Percentiles rank a stretch among this genome's conserved stretches.
These are phyloP conservation scores for Talaromyces atroroseus DNA, from an alignment of 2,329 filamentous ascomycete genomes.

Conservation along the genomic window DNA sequence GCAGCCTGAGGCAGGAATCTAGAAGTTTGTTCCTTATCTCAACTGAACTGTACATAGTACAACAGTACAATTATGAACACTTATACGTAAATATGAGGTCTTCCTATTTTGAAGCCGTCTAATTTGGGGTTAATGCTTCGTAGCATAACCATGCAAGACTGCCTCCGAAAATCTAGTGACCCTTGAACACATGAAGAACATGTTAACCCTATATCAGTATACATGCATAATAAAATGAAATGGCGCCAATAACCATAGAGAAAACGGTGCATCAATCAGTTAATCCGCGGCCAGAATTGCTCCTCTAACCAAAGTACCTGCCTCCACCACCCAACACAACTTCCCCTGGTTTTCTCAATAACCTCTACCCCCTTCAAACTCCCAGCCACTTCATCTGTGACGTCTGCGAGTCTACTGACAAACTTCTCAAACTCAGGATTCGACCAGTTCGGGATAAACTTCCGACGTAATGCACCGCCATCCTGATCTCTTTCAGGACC, in stretches of 20 bases:
- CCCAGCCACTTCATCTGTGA: slow-evolving; percentile 52
- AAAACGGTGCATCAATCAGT: too few species aligned
- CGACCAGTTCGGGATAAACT: slow-evolving; percentile 67
- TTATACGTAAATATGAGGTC: too few species aligned
- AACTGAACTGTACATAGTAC: too few species aligned
- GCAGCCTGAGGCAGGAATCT: slow-evolving; percentile 9
- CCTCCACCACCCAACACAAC: slow-evolving; percentile 46
- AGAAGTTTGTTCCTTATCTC: neutral
- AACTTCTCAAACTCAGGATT: slow-evolving; percentile 56
- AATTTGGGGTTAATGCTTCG: neutral
- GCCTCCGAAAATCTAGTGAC: neutral
- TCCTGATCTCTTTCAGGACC: slow-evolving; percentile 47
- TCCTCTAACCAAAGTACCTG: slow-evolving; percentile 52
- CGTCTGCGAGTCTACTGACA: slow-evolving; percentile 50
- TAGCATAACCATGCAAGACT: neutral
- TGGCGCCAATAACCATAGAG: too few species aligned
- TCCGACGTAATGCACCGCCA: slow-evolving; percentile 57
- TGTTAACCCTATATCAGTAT: neutral
- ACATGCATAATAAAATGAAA: too few species aligned
- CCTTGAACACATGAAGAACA: neutral
- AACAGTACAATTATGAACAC: too few species aligned
- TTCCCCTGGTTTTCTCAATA: slow-evolving; percentile 35
- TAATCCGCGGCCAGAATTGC: slow-evolving; percentile 52
- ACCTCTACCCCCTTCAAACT: slow-evolving; percentile 34
- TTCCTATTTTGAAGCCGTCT: too few species aligned